These are phyloP conservation scores for Starmerella scarabaei DNA, from an alignment of 805 yeast species.

Conservation along the genomic window DNA sequence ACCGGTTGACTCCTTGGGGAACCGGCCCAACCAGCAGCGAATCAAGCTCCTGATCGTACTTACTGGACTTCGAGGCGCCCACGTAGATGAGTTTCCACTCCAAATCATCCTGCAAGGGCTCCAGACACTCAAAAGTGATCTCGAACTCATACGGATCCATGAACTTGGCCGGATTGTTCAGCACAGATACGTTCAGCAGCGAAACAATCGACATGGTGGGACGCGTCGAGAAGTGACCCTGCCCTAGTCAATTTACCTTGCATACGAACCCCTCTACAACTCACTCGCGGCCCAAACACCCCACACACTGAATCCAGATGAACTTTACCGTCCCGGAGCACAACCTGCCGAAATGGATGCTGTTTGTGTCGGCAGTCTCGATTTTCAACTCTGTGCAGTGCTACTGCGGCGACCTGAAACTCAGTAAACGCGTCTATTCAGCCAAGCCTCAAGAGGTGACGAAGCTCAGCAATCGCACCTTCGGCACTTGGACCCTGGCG, in stretches of 20 bases:
- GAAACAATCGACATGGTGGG: conserved; percentile 78
- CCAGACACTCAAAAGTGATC: conserved; percentile 93
- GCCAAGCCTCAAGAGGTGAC: conserved; percentile 46
- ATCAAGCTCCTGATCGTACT: conserved; percentile 94
- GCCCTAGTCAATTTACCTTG: not conserved
- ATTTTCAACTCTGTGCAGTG: conserved; percentile 82
- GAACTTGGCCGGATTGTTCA: conserved; percentile 90
- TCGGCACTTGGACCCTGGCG: conserved; percentile 94
- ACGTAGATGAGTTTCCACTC: conserved; percentile 98
- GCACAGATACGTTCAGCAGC: conserved; percentile 74
- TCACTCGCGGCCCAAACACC: not conserved
- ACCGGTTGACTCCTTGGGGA: conserved; percentile 92
- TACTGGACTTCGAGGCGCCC: conserved; percentile 85
- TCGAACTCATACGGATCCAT: conserved; percentile 91
- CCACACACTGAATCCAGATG: not conserved
- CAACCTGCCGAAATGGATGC: conserved; percentile 60
- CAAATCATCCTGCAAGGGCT: conserved; percentile 77
- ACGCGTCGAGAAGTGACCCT: conserved; percentile 2
- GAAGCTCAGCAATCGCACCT: conserved; percentile 77
- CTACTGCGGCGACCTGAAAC: conserved; percentile 56
- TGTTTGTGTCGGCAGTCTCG: conserved; percentile 79
- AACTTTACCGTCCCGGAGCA: conserved; percentile 29
- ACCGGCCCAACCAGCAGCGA: conserved; percentile 97
- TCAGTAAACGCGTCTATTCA: conserved; percentile 72
- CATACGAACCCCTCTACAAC: not conserved